Conservation (phyloP, 345 rosid genomes). For the Eucalyptus marginata region DNA sequence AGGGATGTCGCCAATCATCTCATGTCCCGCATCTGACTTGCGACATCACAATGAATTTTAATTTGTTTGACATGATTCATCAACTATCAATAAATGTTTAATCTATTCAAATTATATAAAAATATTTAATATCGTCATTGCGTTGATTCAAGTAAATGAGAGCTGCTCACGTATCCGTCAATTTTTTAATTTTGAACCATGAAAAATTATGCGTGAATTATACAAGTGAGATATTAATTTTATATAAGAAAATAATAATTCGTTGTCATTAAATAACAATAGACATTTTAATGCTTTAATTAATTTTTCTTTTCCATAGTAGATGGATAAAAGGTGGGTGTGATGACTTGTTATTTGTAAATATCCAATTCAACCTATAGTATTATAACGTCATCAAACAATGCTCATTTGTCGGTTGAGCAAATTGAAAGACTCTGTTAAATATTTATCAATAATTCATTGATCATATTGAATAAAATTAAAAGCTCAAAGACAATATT, state of each 20-base stretch:
- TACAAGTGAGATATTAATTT: not conserved
- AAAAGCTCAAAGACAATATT: no score
- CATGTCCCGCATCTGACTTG: rapidly evolving
- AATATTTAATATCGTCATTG: rapidly evolving
- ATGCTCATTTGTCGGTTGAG: rapidly evolving
- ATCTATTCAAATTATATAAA: no score
- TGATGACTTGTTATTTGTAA: not conserved
- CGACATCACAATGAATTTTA: rapidly evolving
- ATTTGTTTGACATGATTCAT: rapidly evolving
- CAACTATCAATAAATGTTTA: no score
- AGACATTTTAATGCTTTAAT: rapidly evolving
- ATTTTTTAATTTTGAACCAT: not conserved
- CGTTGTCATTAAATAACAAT: not conserved
- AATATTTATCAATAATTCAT: not conserved
- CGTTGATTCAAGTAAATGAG: not conserved
- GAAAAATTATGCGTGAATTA: not conserved
- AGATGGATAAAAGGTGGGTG: not conserved
- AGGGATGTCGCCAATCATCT: not conserved
- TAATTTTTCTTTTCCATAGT: rapidly evolving
- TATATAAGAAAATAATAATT: not conserved
- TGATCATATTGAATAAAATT: rapidly evolving
- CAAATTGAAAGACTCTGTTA: rapidly evolving
- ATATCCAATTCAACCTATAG: not conserved
- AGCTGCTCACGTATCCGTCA: not conserved
- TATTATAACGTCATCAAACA: not conserved